Evolutionary conservation across 148 eudicot genomes (phyloP).

Genomic region (Fagopyrum tataricum): DNA sequence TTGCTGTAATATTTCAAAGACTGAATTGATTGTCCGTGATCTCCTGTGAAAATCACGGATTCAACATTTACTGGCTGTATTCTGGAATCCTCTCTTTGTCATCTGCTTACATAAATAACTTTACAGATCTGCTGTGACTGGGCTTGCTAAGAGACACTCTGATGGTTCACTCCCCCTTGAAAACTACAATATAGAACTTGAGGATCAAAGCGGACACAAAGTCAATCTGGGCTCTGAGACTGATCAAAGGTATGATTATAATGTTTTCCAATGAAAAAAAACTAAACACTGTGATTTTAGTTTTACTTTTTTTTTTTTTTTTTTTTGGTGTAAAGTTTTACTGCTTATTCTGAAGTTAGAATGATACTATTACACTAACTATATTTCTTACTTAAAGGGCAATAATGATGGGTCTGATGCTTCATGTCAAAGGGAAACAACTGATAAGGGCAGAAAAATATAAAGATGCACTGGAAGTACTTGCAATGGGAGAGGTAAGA

Average conservation of each 20-base stretch:
- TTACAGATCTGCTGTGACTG: conserved; percentile 61
- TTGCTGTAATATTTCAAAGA: not conserved
- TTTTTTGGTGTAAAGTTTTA: too few relatives aligned
- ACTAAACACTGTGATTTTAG: too few relatives aligned
- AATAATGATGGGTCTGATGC: conserved; percentile 94
- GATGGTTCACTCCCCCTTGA: conserved; percentile 84
- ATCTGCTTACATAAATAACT: conserved; percentile 2
- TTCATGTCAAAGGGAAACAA: conserved; percentile 71
- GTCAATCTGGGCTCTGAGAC: conserved; percentile 75
- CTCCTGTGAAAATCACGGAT: not conserved
- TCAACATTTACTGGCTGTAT: not conserved
- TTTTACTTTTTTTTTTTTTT: too few relatives aligned
- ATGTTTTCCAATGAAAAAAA: not conserved
- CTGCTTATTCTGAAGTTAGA: not conserved
- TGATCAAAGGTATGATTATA: conserved; percentile 53
- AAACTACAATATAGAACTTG: conserved; percentile 80
- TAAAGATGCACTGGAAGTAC: conserved; percentile 85
- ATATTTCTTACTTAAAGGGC: conserved; percentile 44
- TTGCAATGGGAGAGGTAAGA: conserved; percentile 85
- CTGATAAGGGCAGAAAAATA: conserved; percentile 41
- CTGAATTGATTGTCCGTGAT: not conserved
- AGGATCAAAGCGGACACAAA: conserved; percentile 75
- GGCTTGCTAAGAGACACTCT: conserved; percentile 70
- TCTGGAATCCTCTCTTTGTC: not conserved
- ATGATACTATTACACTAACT: not conserved